Percentiles rank a stretch among this genome's conserved stretches.
These are phyloP conservation scores for Pseudogymnoascus sp. DNA, from an alignment of 2,329 filamentous ascomycete genomes.

Conservation along the genomic window DNA sequence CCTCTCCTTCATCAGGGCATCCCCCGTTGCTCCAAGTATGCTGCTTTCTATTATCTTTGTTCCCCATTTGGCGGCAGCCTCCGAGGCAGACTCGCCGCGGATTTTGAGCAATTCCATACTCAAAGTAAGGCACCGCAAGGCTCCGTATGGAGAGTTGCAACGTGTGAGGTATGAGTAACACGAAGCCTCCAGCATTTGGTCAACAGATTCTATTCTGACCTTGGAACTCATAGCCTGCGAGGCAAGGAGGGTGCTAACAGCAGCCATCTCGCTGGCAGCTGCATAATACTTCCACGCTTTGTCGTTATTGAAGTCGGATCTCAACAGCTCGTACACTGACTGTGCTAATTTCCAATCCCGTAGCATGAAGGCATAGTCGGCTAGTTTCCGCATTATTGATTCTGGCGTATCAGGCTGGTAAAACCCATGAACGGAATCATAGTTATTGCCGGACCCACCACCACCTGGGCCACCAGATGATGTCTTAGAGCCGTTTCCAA, in stretches of 20 bases:
- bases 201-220: conserved; percentile 69
- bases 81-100: conserved; percentile 68
- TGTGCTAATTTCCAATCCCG: conserved; percentile 91
- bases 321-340: conserved; percentile 83
- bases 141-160: conserved; percentile 70
- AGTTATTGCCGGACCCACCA: conserved; percentile 54
- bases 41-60: conserved; percentile 70
- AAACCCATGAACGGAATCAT: conserved; percentile 68
- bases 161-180: conserved; percentile 88
- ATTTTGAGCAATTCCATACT: conserved; percentile 75
- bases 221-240: conserved; percentile 65
- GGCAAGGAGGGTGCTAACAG: conserved; percentile 71
- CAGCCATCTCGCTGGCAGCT: conserved; percentile 90
- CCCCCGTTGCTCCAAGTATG: conserved; percentile 65
- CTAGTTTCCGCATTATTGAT: conserved; percentile 84
- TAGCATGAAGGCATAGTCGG: conserved; percentile 94
- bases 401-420: conserved; percentile 80
- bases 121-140: conserved; percentile 67
- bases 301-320: conserved; percentile 83
- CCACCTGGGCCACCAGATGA: conserved; percentile 48
- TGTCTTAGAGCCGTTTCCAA: conserved; percentile 48
- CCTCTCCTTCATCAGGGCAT: conserved; percentile 77
- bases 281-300: conserved; percentile 97
- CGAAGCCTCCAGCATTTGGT: conserved; percentile 81
- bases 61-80: conserved; percentile 83